Evolutionary conservation across 441 rosid genomes (phyloP), one percentile per base, ranked within the genome.

Genomic region (Croton laevigatus): DNA sequence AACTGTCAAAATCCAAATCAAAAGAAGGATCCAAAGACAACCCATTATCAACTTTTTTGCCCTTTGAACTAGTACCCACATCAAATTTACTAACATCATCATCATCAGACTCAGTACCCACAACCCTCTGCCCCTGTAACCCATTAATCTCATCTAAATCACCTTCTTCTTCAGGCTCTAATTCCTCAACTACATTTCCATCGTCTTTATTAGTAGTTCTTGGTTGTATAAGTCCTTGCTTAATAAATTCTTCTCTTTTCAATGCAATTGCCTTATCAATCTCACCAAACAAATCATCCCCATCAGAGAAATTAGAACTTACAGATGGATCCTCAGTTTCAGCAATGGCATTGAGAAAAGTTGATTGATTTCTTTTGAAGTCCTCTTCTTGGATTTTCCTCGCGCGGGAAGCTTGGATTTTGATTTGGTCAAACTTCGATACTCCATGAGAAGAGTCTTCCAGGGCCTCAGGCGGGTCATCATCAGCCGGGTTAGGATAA

Each of bases 391-490:
- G 82, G 59, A 81, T 75, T 58, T 84, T 88, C 65, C 97, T 72
- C 0, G 97, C 90, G 10, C 90, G 88, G 52, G 90, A 73, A 16
- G 97, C 96, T 70, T 86, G 97, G 73, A 87, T 84, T 44, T 87
- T 83, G 17, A 94, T 85, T 83, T 90, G 97, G 70, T 81, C 81
- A 71, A 90, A 92, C 69, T 84, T 92, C 19, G 88, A 84, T 0
- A 91, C 83, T 7, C 97, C 99, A 69, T 94, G 97, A 68, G 84
- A 83, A 32, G 97, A 66, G 54, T 90, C 99, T 53, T 91, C 97
- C 0, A 93, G 82, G 0, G 94, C 97, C 73, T 90, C 99, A 0
- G 97, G 97, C 0, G 97, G 99, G 76, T 94, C 99, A 64, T 88
- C 89, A 62, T 81, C 91, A 2, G 96, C 75, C 0, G 97, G 85